Base-by-base conservation (phyloP, 108 stramenopile species). In the Cylindrotheca fusiformis region DNA sequence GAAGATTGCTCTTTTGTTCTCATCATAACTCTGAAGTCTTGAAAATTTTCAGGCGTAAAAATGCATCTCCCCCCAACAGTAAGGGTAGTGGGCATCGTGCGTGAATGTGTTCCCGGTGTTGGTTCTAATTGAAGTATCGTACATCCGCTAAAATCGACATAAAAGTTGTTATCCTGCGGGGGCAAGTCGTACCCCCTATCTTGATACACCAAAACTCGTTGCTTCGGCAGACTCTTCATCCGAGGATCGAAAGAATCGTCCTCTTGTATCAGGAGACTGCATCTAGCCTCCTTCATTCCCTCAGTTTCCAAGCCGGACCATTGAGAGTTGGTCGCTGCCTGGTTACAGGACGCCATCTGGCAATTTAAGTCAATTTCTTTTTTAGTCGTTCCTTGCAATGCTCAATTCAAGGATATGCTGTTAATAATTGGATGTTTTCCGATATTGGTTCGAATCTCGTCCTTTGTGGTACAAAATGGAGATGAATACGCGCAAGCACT, bases 21-120 rank as follows among this genome's bases (percentile, higher is more conserved):
- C 78, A 85, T 79, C 84, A 85, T 85, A 29, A 85, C 77, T 58
- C 63, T 53, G 75, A 81, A 85, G 58, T 85, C 80, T 60, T 79
- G 74, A 57, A 67, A 81, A 51, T 81, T 78, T 53, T 76, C 68
- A 10, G 75, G 71, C 12, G 77, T 81, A 47, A 81, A 85, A n/a
- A 60, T 47, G 64, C 84, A 85, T 22, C 77, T 71, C 18, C 84
- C 84, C 17, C 74, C 84, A 25, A 85, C 72, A 3, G 80, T 85
- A 21, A 85, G 48, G n/a, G 80, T 82, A 22, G 77, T 68, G 48
- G 80, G 80, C 75, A 82, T 76, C 21, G 80, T 77, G 18, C 68
- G 65, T 64, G 65, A 63, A 12, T 49, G 64, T 12, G 68, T 47
- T 2, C 60, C 71, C 1, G 50, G 61, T 23, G 61, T 48, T 12